Base-by-base conservation (phyloP, 2,329 filamentous ascomycete genomes). In the Fusarium pilosicola region DNA sequence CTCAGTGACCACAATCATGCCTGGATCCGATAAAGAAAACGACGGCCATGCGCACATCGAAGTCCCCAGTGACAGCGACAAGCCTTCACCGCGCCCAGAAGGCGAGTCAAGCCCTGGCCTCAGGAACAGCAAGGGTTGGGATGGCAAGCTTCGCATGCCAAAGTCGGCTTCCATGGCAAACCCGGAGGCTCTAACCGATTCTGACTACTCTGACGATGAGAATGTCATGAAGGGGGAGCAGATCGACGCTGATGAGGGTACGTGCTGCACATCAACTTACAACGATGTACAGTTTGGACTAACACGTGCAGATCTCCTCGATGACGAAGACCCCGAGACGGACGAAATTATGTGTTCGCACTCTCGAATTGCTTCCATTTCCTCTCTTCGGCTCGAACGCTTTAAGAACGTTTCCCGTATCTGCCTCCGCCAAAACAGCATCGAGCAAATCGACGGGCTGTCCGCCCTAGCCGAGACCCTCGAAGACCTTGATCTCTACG, bases 321-420 rank as follows among this genome's bases (percentile, higher is more conserved):
- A 91, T 69, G 87, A 86, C 75, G 90, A 92, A 80, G 87, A 89
- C 70, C 81, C 84, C 42, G 87, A 91, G 41, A 88, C 86, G 4
- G 86, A 95, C 84, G 94, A 97, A 79, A 96, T 99, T 78, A 93
- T 96, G 80, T 91, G 95, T 69, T 92, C 95, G n/a, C 96, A 98
- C 82, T 93, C 93, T 62, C 93, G 95, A 74, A 89, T 99, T 79
- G 85, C 88, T 28, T 95, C 94, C 38, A 93, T 98, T 75, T 85
- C 91, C 12, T 90, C 91, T 22, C 88, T 99, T 28, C 89, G 86
- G n/a, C 88, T 99, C 54, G 93, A 95, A 70, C 91, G 96, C 68
- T 98, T 99, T 84, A 88, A 87, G 67, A 89, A 93, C 62, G 88
- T 95, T 32, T 86, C 88, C 79, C 91, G 93, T 78, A 85, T 99